phyloP scores from a whole-genome alignment of 2,329 filamentous ascomycete species.

The Hymenoscyphus occultus region DNA sequence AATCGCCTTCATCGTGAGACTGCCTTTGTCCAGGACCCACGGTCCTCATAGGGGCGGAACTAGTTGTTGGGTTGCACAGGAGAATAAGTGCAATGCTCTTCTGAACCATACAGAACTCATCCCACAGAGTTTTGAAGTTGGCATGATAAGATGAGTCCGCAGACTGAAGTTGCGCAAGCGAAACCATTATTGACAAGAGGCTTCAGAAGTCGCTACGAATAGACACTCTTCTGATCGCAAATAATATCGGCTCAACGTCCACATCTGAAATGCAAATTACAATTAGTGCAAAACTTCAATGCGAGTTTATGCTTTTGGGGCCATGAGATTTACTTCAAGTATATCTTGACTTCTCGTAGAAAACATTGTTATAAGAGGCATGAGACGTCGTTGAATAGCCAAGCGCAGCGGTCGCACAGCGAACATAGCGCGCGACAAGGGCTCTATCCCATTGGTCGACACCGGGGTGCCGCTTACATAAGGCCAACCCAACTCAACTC shows the following conservation, averaged over 20 bases:
- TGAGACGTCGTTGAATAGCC: constrained; percentile 1
- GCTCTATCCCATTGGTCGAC: neutral
- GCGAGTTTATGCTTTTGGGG: neutral
- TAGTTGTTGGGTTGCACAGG: no score
- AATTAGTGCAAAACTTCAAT: neutral
- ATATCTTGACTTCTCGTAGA: neutral
- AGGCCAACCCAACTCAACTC: neutral
- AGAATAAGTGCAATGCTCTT: constrained; percentile 4
- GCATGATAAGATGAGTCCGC: constrained; percentile 10
- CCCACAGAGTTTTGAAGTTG: constrained; percentile 15
- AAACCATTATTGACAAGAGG: neutral
- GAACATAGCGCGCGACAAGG: neutral
- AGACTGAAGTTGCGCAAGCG: neutral
- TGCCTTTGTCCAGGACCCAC: neutral
- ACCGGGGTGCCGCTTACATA: neutral
- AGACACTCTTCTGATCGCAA: neutral
- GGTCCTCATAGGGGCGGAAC: neutral
- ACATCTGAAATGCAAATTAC: neutral
- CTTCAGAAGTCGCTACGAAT: neutral
- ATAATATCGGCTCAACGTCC: neutral
- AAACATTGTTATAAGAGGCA: neutral
- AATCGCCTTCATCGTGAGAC: neutral
- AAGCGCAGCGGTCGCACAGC: neutral
- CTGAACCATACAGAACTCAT: constrained; percentile 15
- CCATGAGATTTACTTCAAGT: neutral